phyloP scores from a whole-genome alignment of 257 asterid species.

The Linaria vulgaris region DNA sequence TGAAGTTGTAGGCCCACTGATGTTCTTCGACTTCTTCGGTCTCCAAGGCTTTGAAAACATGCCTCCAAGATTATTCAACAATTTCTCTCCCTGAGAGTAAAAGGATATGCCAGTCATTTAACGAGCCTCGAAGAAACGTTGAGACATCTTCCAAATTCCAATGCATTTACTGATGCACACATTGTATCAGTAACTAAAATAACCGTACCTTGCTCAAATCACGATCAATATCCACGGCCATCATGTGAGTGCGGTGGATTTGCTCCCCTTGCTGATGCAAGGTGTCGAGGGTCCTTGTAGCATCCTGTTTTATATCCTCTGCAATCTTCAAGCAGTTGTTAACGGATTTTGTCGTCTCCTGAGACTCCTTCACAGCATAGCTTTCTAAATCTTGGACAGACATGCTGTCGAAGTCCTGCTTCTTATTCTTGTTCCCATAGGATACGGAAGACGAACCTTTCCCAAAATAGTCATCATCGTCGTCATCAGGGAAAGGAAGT shows the following conservation, averaged over 20 bases:
- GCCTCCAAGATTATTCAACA: slow-evolving; percentile 88
- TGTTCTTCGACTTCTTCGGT: slow-evolving; percentile 67
- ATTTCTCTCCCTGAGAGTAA: slow-evolving; percentile 72
- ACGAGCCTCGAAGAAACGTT: neutral
- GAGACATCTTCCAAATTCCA: no score
- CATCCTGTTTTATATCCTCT: slow-evolving; percentile 72
- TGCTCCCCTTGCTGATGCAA: slow-evolving; percentile 92
- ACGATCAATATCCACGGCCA: slow-evolving; percentile 85
- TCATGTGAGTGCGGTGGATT: slow-evolving; percentile 79
- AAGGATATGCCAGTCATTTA: slow-evolving; percentile 7
- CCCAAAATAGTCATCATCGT: slow-evolving; percentile 43
- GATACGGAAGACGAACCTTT: slow-evolving; percentile 31
- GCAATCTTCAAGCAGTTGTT: slow-evolving; percentile 78
- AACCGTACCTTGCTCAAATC: slow-evolving; percentile 69
- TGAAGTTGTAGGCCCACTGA: slow-evolving; percentile 66
- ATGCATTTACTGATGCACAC: neutral
- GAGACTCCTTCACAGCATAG: slow-evolving; percentile 67
- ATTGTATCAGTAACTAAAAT: neutral
- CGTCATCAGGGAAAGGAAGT: slow-evolving; percentile 38
- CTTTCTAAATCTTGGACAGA: slow-evolving; percentile 79
- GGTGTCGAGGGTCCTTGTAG: slow-evolving; percentile 67
- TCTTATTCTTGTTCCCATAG: slow-evolving; percentile 31
- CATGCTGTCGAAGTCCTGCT: slow-evolving; percentile 60
- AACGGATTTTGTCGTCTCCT: slow-evolving; percentile 76
- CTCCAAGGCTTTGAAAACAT: slow-evolving; percentile 98